Percentiles rank a stretch among this genome's conserved stretches.
Conservation (phyloP, 2,329 filamentous ascomycete species). For the Cordyceps fumosorosea region DNA sequence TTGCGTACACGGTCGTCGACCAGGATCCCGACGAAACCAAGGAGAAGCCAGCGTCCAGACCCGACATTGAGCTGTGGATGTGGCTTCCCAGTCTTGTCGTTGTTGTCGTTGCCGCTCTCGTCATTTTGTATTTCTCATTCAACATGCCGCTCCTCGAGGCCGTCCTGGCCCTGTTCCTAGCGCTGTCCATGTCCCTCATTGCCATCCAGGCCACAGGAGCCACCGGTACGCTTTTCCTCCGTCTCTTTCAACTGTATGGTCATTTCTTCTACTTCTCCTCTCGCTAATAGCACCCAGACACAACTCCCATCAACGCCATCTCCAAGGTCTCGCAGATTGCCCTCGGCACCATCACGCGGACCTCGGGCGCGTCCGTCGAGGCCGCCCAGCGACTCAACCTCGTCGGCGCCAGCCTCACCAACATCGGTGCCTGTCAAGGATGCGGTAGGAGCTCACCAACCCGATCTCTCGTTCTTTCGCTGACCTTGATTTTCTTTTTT, state of each 20-base stretch:
- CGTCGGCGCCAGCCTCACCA: constrained; percentile 11
- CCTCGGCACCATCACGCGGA: constrained; percentile 5
- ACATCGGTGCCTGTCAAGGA: constrained; percentile 9
- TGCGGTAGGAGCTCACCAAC: background rate
- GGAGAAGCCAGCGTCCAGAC: background rate
- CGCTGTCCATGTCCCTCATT: constrained; percentile 1
- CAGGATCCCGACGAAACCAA: background rate
- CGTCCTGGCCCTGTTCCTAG: background rate
- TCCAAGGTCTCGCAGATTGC: constrained; percentile 11
- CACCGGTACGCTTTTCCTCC: background rate
- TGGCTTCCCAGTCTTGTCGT: background rate
- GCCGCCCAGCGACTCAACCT: constrained; percentile 11
- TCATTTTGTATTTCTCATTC: background rate
- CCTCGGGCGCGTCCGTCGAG: constrained; percentile 4
- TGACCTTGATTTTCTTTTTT: too few relatives aligned
- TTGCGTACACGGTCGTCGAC: background rate
- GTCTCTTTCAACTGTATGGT: too few relatives aligned
- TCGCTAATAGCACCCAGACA: background rate
- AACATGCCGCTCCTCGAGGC: constrained; percentile 6
- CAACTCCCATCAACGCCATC: constrained; percentile 10
- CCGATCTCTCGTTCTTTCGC: too few relatives aligned
- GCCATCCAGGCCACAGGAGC: constrained; percentile 12
- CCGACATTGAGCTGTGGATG: background rate
- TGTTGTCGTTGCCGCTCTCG: background rate
- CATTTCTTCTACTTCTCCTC: background rate